Evolutionary conservation across 1,284 basidiomycete genomes (phyloP).

Genomic region (Irpex sp.): DNA sequence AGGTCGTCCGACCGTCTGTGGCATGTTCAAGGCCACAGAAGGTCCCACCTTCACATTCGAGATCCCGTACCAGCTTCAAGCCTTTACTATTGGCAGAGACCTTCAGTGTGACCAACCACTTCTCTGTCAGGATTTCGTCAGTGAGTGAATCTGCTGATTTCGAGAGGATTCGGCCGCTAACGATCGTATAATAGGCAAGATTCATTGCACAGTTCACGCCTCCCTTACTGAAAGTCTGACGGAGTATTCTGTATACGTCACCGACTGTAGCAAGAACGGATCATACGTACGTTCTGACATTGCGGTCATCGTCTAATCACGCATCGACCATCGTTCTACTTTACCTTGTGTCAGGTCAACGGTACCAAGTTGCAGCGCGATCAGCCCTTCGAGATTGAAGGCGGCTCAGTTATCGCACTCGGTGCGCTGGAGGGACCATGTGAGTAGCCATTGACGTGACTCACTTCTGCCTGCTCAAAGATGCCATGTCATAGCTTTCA

Average conservation of each 20-base stretch:
- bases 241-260: neutral
- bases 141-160: neutral
- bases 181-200: too few species aligned
- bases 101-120: neutral
- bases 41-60: too few species aligned
- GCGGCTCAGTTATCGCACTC: neutral
- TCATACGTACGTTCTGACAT: neutral
- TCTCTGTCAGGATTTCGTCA: neutral
- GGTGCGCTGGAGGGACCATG: neutral
- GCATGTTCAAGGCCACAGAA: too few species aligned
- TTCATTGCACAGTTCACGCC: neutral
- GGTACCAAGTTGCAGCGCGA: neutral
- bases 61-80: too few species aligned
- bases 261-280: neutral
- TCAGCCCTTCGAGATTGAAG: neutral
- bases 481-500: neutral
- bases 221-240: neutral
- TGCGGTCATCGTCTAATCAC: too few species aligned
- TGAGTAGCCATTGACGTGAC: neutral
- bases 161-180: too few species aligned
- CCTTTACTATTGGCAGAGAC: neutral
- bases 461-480: neutral
- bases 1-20: too few species aligned
- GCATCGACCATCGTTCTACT: neutral
- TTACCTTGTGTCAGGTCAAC: too few species aligned